Evolutionary conservation across 495 filamentous ascomycete genomes (phyloP).

Genomic region (Beverwykella pulmonaria): DNA sequence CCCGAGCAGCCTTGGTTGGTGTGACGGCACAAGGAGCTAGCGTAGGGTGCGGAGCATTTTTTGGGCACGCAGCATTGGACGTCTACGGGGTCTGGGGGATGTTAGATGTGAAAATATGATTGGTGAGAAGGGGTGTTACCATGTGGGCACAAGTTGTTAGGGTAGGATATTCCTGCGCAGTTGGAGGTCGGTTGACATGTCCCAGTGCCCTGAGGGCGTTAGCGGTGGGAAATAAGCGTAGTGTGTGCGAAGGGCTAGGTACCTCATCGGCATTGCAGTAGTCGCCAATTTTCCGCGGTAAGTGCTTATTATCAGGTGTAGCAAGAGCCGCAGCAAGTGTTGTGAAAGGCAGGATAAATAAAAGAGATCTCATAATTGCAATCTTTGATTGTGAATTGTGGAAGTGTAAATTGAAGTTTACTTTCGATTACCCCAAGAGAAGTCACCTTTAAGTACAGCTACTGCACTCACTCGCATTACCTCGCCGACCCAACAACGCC

Average conservation of each 20-base stretch:
- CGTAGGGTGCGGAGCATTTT: conserved; percentile 17
- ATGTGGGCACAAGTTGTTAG: conserved; percentile 13
- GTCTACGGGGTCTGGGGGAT: conserved; percentile 10
- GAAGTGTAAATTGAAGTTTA: too few relatives aligned
- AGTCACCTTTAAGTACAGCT: not conserved
- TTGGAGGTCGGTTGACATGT: conserved; percentile 16
- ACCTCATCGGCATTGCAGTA: conserved; percentile 15
- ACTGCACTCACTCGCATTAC: not conserved
- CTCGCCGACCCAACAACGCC: not conserved
- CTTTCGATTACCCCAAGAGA: too few relatives aligned
- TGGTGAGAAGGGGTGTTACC: not conserved
- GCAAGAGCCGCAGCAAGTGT: not conserved
- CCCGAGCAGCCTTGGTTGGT: conserved; percentile 13
- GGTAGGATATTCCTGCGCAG: conserved; percentile 14
- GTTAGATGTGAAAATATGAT: not conserved
- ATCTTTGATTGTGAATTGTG: not conserved
- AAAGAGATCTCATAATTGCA: not conserved
- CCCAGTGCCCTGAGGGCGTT: conserved; percentile 1
- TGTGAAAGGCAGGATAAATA: not conserved
- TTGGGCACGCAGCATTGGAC: conserved; percentile 16
- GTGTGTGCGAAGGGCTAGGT: not conserved
- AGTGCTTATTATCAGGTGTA: not conserved
- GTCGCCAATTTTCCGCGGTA: conserved; percentile 8
- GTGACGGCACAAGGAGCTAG: conserved; percentile 11
- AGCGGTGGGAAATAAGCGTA: not conserved